These are phyloP conservation scores for Sphagnum tenellum DNA, from an alignment of 225 moss, liverwort and hornwort species.

Conservation along the genomic window DNA sequence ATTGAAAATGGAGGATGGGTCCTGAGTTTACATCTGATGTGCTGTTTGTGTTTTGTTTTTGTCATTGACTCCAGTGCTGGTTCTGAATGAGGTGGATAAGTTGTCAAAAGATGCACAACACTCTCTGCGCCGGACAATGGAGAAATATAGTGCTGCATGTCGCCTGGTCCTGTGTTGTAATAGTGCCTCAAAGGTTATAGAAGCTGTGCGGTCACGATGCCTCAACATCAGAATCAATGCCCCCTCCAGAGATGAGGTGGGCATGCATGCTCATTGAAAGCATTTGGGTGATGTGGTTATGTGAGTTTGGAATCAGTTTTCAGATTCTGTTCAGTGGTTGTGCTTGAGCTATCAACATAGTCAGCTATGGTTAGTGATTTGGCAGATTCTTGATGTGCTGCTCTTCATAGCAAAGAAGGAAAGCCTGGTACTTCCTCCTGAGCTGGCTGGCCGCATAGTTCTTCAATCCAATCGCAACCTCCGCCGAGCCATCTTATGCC, in stretches of 20 bases:
- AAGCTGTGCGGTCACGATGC: slow-evolving; percentile 85
- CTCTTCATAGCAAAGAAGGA: slow-evolving; percentile 74
- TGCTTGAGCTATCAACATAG: not conserved
- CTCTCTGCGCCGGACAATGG: slow-evolving; percentile 86
- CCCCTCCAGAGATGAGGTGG: slow-evolving; percentile 66
- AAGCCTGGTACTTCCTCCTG: slow-evolving; percentile 51
- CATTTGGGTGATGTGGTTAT: too few species aligned
- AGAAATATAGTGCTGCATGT: slow-evolving; percentile 89
- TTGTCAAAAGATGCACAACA: slow-evolving; percentile 86
- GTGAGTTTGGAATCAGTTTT: too few species aligned
- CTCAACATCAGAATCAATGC: slow-evolving; percentile 74
- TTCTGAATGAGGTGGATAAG: slow-evolving; percentile 90
- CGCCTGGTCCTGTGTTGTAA: slow-evolving; percentile 74
- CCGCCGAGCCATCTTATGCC: slow-evolving; percentile 68
- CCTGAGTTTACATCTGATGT: not conserved
- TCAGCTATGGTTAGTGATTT: slow-evolving; percentile 7
- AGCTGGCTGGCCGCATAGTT: slow-evolving; percentile 71
- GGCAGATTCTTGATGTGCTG: slow-evolving; percentile 74
- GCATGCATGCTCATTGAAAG: too few species aligned
- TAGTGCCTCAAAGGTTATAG: slow-evolving; percentile 88
- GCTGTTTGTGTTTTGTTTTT: not conserved
- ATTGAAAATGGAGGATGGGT: not conserved
- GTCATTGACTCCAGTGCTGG: slow-evolving; percentile 45
- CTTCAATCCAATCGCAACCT: slow-evolving; percentile 69
- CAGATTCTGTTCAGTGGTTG: not conserved